These are phyloP conservation scores for Thalassiosira hispida DNA, from an alignment of 352 stramenopile genomes.

Conservation along the genomic window DNA sequence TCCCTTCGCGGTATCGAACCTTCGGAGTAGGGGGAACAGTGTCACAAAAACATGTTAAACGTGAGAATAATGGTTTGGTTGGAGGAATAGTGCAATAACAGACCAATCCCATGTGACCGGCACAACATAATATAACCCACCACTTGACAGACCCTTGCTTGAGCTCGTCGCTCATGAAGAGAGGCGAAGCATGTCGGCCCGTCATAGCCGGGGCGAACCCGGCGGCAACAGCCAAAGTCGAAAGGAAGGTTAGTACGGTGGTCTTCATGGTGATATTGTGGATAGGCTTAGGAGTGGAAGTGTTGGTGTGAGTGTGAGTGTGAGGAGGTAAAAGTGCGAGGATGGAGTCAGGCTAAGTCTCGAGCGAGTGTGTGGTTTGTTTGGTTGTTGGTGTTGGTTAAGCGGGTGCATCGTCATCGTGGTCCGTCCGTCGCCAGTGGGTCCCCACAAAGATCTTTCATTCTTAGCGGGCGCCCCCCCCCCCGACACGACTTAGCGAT, in stretches of 20 bases:
- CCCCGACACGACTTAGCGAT: too few relatives aligned
- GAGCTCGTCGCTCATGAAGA: constrained; percentile 44
- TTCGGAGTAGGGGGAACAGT: constrained; percentile 1
- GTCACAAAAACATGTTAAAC: neutral
- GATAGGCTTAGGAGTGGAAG: neutral
- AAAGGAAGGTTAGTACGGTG: constrained; percentile 34
- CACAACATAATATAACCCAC: constrained; percentile 44
- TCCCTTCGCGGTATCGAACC: constrained; percentile 83
- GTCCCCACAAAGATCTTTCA: too few relatives aligned
- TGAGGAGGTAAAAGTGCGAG: neutral
- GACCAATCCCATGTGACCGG: neutral
- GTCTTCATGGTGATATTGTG: constrained; percentile 39
- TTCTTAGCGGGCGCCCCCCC: too few relatives aligned
- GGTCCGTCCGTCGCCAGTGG: too few relatives aligned
- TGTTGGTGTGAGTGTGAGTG: too few relatives aligned
- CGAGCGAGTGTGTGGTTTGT: too few relatives aligned
- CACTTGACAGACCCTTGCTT: constrained; percentile 59
- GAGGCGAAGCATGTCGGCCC: constrained; percentile 15
- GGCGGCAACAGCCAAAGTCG: constrained; percentile 28
- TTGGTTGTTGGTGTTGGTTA: neutral
- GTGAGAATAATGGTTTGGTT: too few relatives aligned
- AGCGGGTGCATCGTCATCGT: too few relatives aligned
- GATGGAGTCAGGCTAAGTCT: neutral
- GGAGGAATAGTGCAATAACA: neutral
- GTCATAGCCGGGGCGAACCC: constrained; percentile 31